Base-by-base conservation (phyloP, 2,329 filamentous ascomycete genomes). In the Drechslerella coelobrocha region DNA sequence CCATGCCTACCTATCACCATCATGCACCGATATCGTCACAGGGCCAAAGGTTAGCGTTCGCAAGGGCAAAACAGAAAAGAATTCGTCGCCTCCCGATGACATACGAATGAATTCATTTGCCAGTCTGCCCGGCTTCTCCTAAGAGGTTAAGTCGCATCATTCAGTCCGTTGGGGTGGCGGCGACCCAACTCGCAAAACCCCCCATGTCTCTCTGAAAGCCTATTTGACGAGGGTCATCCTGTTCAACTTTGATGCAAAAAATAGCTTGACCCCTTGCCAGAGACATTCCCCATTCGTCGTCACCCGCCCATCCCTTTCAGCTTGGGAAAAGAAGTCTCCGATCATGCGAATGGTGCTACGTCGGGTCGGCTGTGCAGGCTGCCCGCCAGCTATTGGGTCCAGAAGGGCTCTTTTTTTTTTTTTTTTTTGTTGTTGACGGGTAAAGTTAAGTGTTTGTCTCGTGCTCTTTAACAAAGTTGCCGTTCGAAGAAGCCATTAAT, bases 251-350 rank as follows among this genome's bases (percentile, higher is more conserved):
- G 66, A 71, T 71, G 59, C 66, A 71, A 71, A 62, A 71, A 71
- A 71, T 71, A 71, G 66, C 66, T 71, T n/a, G 53, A 55, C 53
- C 66, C 59, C 59, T 62, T 62, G 65, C 53, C 31, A 56, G 26
- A 63, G 66, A 71, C 66, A 71, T 71, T 71, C 66, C 66, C 59
- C 59, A 71, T 71, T 71, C 27, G 66, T 71, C 52, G 54, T 62
- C 53, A 54, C 53, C 65, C 57, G 52, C 39, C 41, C 24, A 19
- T 6, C 51, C 52, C 23, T 60, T 34, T 52, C 61, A 52, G 39
- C 52, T 47, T 39, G 55, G 54, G 47, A 61, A 23, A 61, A 51
- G 57, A 69, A 69, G 65, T 68, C 56, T 68, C 63, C 63, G 63
- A 47, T 53, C 47, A 31, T 55, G 27, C 45, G 48, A 45, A 45